Base-by-base conservation (phyloP, 768 basidiomycete species). In the Pisolithus microcarpus region DNA sequence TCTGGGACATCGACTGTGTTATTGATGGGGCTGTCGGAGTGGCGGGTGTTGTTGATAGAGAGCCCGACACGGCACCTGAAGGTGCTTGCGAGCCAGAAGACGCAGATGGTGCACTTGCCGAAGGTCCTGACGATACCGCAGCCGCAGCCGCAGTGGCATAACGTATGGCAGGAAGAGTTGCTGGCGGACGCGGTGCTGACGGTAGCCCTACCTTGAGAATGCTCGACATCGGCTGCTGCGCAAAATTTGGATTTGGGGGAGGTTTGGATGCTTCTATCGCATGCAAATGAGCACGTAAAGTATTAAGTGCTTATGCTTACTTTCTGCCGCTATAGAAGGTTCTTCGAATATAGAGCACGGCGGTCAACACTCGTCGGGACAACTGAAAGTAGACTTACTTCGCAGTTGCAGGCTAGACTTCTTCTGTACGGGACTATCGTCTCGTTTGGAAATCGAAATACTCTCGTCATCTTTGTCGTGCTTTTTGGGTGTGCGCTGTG, bases 81-180 rank as follows among this genome's bases (percentile, higher is more conserved):
- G 70, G 54, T 43, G 66, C 58, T 38, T 70, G 58, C 19, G 78
- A 67, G 58, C 75, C 69, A 56, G 76, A 65, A 9, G 75, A 63
- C 44, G 74, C 62, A 48, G 70, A 61, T 9, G 73, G 60, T 37
- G 68, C 59, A 56, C 72, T 61, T 4, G 67, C 64, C 38, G 72
- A 64, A 50, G 69, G 69, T 40, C 48, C 34, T n/a, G 52, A 58
- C 34, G 65, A 66, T 7, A 67, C 66, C 0, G 60, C 66, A 0
- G 66, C 65, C 0, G 91, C 93, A 2, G 92, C 94, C 0, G 91
- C 92, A n/a, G 91, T 81, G 30, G 95, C 86, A 64, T 96, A 96
- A 46, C 87, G 78, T 62, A 94, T 88, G 11, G 91, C 87, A 40
- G 91, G 87, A 51, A 90, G 66, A 19, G 76, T 65, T 30, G 74